Conservation (phyloP, 225 moss, liverwort and hornwort genomes). For the Polytrichum formosum region DNA sequence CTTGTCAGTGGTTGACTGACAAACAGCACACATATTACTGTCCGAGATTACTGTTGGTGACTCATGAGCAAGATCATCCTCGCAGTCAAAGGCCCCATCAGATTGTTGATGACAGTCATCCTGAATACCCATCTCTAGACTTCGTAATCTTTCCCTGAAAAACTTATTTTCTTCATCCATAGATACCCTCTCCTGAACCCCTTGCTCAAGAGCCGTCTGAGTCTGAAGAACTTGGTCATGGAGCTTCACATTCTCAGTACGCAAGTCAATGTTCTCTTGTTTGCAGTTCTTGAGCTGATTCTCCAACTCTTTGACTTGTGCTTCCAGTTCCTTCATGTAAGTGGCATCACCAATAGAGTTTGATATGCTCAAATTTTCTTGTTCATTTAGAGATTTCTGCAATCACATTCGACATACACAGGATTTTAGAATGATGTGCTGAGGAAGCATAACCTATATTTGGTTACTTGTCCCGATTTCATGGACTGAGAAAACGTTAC, state of each 20-base stretch:
- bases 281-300: conserved; percentile 40
- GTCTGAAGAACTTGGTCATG: conserved; percentile 45
- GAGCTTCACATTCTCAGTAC: conserved; percentile 47
- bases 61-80: conserved; percentile 12
- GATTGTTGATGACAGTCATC: conserved; percentile 31
- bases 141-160: conserved; percentile 30
- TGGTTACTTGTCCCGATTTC: too few relatives aligned
- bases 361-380: too few relatives aligned
- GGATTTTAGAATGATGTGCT: too few relatives aligned
- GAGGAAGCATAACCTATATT: too few relatives aligned
- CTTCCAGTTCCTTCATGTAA: conserved; percentile 27
- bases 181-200: conserved; percentile 37
- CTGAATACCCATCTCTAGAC: conserved; percentile 45
- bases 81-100: conserved; percentile 9
- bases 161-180: conserved; percentile 40
- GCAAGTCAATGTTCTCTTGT: conserved; percentile 30
- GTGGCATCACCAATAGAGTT: too few relatives aligned
- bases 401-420: neutral
- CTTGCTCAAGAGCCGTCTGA: conserved; percentile 27
- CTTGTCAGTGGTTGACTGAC: conserved; percentile 14
- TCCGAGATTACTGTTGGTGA: conserved; percentile 9
- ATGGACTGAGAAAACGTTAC: too few relatives aligned
- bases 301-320: conserved; percentile 52
- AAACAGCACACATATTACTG: conserved; percentile 17
- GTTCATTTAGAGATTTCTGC: conserved; percentile 13